Evolutionary conservation across 2,329 filamentous ascomycete species (phyloP), one percentile per base, ranked within the genome.

Genomic region (Simplicillium sp.): DNA sequence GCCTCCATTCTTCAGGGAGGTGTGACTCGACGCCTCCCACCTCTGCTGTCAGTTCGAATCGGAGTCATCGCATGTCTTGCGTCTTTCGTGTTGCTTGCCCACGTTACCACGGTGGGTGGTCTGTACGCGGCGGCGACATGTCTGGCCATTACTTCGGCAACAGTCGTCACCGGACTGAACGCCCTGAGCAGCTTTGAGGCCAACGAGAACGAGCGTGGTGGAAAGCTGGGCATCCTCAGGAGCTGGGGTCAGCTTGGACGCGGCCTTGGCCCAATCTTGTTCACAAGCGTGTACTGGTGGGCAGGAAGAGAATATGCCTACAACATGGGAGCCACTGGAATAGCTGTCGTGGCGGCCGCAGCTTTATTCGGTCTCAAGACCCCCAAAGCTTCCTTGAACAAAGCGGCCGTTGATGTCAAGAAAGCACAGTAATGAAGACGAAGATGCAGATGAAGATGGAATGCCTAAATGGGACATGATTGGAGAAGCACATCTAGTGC

Each of bases 211-310:
- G 89, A 97, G 64, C 73, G 90, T 33, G 92, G 92, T 3, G 81
- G 81, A 36, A 94, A 94, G 56, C 66, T 98, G 39, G 92, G 92
- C 3, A 82, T 86, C 43, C 73, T 97, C 50, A 73, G 92, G 20
- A 79, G 73, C 50, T 80, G 71, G 80, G 90, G 92, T 6, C 92
- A 98, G 68, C 74, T 89, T 4, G 92, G 92, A 3, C 75, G 92
- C 29, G 87, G 89, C 0, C 61, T 94, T 11, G 92, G 92, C 0
- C 92, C 92, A 0, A 60, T 98, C 4, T 65, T 94, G 29, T 98
- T 98, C 58, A 97, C 92, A 46, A 87, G 87, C 37, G 70, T 98
- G 42, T 98, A 98, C 66, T 98, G 92, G 92, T 98, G 92, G 92
- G 89, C 87, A 7, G 92, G 92, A 0, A 72, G 92, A 36, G 84